Conservation (phyloP, 1,139 yeast species). For the Suhomyces atakaporum region DNA sequence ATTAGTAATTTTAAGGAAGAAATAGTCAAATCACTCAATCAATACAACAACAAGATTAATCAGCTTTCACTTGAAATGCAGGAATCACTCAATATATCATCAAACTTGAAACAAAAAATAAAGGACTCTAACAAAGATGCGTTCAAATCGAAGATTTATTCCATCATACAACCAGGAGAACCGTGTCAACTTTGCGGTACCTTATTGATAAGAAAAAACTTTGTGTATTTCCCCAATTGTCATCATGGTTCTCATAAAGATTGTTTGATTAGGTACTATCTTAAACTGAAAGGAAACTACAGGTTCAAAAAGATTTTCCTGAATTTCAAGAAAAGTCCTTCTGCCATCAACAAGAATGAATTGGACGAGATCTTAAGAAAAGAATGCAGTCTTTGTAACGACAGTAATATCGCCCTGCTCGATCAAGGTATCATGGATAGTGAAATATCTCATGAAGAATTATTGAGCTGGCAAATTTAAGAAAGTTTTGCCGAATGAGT, state of each 20-base stretch:
- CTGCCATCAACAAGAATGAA: constrained; percentile 32
- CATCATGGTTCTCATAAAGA: constrained; percentile 89
- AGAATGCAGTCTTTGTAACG: constrained; percentile 83
- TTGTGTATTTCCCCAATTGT: constrained; percentile 80
- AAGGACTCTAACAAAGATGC: constrained; percentile 47
- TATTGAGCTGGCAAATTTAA: constrained; percentile 30
- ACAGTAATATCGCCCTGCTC: constrained; percentile 65
- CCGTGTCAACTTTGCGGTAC: constrained; percentile 73
- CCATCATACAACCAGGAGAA: constrained; percentile 77
- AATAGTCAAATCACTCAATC: constrained; percentile 73
- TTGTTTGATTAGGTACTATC: constrained; percentile 65
- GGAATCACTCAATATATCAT: constrained; percentile 65
- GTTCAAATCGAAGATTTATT: constrained; percentile 35
- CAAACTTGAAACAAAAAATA: constrained; percentile 62
- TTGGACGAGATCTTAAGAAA: constrained; percentile 62
- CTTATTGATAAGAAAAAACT: constrained; percentile 70
- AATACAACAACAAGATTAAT: constrained; percentile 64
- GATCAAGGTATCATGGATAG: constrained; percentile 50
- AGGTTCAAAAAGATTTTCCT: constrained; percentile 57
- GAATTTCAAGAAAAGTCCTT: constrained; percentile 19
- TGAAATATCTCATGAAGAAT: constrained; percentile 22
- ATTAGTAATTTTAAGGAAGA: constrained; percentile 85
- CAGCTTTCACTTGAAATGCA: constrained; percentile 75
- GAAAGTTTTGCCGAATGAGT: neutral
- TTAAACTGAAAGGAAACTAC: constrained; percentile 65